Percentiles rank a stretch among this genome's conserved stretches.
These are phyloP conservation scores for Candida parachauliodes DNA, from an alignment of 805 yeast species.

Conservation along the genomic window DNA sequence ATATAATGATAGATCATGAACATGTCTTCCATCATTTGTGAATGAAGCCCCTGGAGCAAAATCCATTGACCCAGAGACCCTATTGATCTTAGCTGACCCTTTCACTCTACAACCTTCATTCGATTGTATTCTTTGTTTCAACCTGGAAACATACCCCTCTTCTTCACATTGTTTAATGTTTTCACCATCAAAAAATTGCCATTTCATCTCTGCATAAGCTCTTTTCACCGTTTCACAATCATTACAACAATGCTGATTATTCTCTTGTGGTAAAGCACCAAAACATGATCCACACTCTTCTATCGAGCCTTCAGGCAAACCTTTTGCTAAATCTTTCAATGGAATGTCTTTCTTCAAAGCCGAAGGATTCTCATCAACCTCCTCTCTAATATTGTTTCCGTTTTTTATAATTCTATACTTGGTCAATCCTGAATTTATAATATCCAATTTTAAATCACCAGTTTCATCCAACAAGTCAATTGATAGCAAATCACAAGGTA, in stretches of 20 bases:
- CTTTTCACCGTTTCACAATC: conserved; percentile 75
- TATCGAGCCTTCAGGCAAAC: conserved; percentile 24
- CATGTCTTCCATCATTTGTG: conserved; percentile 58
- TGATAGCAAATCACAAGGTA: conserved; percentile 81
- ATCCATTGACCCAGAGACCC: conserved; percentile 88
- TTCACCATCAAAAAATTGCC: conserved; percentile 91
- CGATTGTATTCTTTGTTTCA: conserved; percentile 49
- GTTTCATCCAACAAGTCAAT: conserved; percentile 86
- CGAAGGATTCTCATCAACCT: conserved; percentile 25
- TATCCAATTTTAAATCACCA: conserved; percentile 78
- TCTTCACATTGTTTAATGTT: conserved; percentile 86
- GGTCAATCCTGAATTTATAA: conserved; percentile 66
- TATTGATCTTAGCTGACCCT: conserved; percentile 75
- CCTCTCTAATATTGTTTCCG: conserved; percentile 36
- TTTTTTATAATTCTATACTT: conserved; percentile 58
- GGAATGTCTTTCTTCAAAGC: conserved; percentile 21
- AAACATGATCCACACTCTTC: conserved; percentile 85
- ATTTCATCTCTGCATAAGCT: conserved; percentile 73
- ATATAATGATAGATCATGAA: conserved; percentile 81
- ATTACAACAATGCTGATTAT: conserved; percentile 67
- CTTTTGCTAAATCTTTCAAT: conserved; percentile 28
- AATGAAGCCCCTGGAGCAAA: conserved; percentile 92
- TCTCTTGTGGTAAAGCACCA: conserved; percentile 67
- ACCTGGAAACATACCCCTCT: conserved; percentile 74
- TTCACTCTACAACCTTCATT: conserved; percentile 84